A percentile compares a stretch with the other conserved stretches of the same genome.
Evolutionary conservation across 2,329 filamentous ascomycete species (phyloP).

Genomic region (Ophiosphaerella narmari): DNA sequence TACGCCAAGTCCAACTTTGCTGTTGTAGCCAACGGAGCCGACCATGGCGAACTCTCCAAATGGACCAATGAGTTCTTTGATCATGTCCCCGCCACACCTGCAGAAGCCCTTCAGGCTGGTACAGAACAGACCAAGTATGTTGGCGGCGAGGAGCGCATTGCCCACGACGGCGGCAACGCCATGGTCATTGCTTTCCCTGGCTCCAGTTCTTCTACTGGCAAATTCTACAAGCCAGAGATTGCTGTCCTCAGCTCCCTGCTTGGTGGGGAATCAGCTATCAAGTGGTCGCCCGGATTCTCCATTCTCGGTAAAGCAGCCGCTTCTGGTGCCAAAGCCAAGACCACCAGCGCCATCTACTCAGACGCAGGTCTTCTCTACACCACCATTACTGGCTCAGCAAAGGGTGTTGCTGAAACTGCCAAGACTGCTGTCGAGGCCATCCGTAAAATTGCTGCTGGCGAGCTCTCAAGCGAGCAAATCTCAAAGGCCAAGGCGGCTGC

Average conservation of each 20-base stretch:
- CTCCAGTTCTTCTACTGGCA: slow-evolving; percentile 72
- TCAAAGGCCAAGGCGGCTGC: slow-evolving; percentile 90
- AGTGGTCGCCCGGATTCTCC: slow-evolving; percentile 94
- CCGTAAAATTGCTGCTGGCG: slow-evolving; percentile 77
- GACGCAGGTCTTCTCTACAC: slow-evolving; percentile 90
- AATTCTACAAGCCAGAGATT: slow-evolving; percentile 85
- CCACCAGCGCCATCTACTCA: slow-evolving; percentile 84
- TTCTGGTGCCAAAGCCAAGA: slow-evolving; percentile 69
- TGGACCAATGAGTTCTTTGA: slow-evolving; percentile 95
- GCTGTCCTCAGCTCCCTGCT: slow-evolving; percentile 86
- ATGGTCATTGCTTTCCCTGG: slow-evolving; percentile 92
- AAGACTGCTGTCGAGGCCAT: slow-evolving; percentile 78
- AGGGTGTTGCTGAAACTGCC: slow-evolving; percentile 73
- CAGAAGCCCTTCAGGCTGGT: slow-evolving; percentile 57
- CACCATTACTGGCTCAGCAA: slow-evolving; percentile 75
- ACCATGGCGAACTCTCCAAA: slow-evolving; percentile 75
- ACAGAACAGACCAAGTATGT: slow-evolving; percentile 79
- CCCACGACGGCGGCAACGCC: slow-evolving; percentile 76
- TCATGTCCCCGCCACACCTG: slow-evolving; percentile 59
- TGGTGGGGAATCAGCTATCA: slow-evolving; percentile 87
- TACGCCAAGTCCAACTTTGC: slow-evolving; percentile 92
- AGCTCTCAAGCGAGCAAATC: slow-evolving; percentile 81
- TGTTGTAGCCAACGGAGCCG: slow-evolving; percentile 85
- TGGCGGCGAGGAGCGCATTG: slow-evolving; percentile 90
- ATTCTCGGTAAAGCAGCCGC: slow-evolving; percentile 78